Conservation (phyloP, 352 stramenopile species). For the Saprolegnia diclina region DNA sequence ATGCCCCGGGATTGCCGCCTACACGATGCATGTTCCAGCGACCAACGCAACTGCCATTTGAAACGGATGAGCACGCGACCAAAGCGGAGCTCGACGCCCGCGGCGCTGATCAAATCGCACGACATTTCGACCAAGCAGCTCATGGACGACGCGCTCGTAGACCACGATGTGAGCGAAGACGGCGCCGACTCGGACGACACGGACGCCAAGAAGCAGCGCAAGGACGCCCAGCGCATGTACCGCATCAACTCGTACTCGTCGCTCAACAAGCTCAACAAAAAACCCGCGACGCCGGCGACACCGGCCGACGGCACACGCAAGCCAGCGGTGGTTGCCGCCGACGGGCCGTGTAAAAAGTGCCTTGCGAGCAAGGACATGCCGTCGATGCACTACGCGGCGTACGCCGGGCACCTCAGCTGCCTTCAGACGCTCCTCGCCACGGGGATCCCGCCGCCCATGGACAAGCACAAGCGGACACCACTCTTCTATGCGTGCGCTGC, state of each 20-base stretch:
- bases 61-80: constrained; percentile 4
- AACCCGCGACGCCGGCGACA: constrained; percentile 29
- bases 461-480: constrained; percentile 62
- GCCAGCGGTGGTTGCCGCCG: not conserved
- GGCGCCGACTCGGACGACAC: constrained; percentile 32
- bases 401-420: constrained; percentile 42
- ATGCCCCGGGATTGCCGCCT: no score
- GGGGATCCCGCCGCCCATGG: constrained; percentile 26
- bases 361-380: constrained; percentile 48
- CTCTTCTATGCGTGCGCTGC: constrained; percentile 62
- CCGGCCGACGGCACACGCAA: not conserved
- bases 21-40: no score
- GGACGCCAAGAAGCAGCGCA: not conserved
- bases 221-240: constrained; percentile 34
- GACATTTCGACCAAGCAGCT: constrained; percentile 69
- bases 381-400: constrained; percentile 48
- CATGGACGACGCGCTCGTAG: constrained; percentile 53
- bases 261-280: constrained; percentile 47
- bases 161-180: constrained; percentile 50
- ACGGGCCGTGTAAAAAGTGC: constrained; percentile 37
- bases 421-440: constrained; percentile 34
- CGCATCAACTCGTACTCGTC: constrained; percentile 62
- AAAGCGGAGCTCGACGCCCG: not conserved
- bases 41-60: not conserved
- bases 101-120: constrained; percentile 33